These are phyloP conservation scores for Clarkia xantiana DNA, from an alignment of 345 rosid species.

Conservation along the genomic window DNA sequence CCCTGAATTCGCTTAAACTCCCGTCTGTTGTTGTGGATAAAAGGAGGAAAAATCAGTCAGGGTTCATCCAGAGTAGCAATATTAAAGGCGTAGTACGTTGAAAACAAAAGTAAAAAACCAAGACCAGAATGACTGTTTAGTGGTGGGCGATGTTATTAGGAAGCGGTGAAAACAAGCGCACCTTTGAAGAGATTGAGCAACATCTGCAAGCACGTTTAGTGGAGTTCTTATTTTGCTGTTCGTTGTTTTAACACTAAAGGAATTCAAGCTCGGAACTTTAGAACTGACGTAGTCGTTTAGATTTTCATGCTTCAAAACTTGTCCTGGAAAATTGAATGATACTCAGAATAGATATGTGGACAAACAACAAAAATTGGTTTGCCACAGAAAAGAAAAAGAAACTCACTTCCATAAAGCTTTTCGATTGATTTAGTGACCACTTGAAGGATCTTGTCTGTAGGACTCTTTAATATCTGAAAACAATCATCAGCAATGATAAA, in stretches of 20 bases:
- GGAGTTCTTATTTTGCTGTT: slow-evolving; percentile 36
- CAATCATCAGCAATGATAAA: slow-evolving; percentile 82
- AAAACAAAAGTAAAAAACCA: too few species aligned
- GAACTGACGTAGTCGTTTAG: slow-evolving; percentile 39
- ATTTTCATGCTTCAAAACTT: slow-evolving; percentile 67
- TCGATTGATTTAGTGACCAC: slow-evolving; percentile 68
- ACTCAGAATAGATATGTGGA: slow-evolving; percentile 1
- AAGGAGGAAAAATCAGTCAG: too few species aligned
- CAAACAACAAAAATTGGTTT: background rate
- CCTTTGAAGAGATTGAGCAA: slow-evolving; percentile 64
- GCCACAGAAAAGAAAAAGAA: slow-evolving; percentile 4
- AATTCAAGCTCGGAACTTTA: slow-evolving; percentile 79
- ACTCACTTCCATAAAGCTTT: slow-evolving; percentile 89
- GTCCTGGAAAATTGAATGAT: slow-evolving; percentile 30
- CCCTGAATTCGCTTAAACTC: slow-evolving; percentile 56
- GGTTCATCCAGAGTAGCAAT: too few species aligned
- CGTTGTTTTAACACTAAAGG: slow-evolving; percentile 29
- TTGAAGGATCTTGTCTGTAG: slow-evolving; percentile 45
- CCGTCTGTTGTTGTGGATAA: slow-evolving; percentile 32
- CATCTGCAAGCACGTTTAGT: slow-evolving; percentile 41
- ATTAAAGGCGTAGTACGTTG: too few species aligned
- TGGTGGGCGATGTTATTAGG: too few species aligned
- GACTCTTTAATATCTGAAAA: slow-evolving; percentile 62
- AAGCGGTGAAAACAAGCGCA: slow-evolving; percentile 8
- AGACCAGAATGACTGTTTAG: too few species aligned